phyloP scores from a whole-genome alignment of 2,329 filamentous ascomycete genomes.

The Colletotrichum nymphaeae region DNA sequence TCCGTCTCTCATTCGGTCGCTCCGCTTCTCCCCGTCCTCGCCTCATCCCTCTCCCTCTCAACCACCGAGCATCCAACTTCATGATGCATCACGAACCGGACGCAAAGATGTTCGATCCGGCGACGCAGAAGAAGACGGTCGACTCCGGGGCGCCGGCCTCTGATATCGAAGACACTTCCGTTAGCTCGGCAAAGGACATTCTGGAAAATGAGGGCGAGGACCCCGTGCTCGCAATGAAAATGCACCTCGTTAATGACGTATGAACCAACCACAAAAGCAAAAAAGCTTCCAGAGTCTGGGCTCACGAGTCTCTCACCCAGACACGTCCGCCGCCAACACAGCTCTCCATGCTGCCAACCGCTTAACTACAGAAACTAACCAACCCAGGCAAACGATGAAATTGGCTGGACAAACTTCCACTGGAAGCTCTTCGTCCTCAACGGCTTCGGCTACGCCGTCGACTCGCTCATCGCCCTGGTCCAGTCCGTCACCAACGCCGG shows the following conservation, averaged over 20 bases:
- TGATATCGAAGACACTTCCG: slow-evolving; percentile 11
- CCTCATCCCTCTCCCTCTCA: background rate
- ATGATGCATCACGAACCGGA: background rate
- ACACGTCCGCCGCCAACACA: no score
- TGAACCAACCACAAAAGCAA: slow-evolving; percentile 38
- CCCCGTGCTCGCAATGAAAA: slow-evolving; percentile 72
- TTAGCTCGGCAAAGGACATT: slow-evolving; percentile 56
- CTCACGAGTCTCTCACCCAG: background rate
- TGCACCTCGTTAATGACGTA: slow-evolving; percentile 77
- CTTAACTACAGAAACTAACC: slow-evolving; percentile 6
- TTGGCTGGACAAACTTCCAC: slow-evolving; percentile 70
- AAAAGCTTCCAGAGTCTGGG: background rate
- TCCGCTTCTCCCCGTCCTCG: background rate
- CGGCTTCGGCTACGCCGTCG: slow-evolving; percentile 66
- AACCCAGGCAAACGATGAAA: slow-evolving; percentile 64
- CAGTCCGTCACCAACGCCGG: slow-evolving; percentile 64
- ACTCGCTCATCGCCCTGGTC: slow-evolving; percentile 61
- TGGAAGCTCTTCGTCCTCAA: slow-evolving; percentile 71
- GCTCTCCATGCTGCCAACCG: background rate
- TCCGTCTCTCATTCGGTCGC: background rate
- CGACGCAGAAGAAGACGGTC: slow-evolving; percentile 19
- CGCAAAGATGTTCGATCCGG: slow-evolving; percentile 3
- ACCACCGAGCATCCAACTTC: background rate
- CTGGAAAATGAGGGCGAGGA: slow-evolving; percentile 69
- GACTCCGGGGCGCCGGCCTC: slow-evolving; percentile 8